These are phyloP conservation scores for Trichocladium uniseriatum DNA, from an alignment of 495 filamentous ascomycete genomes.

Conservation along the genomic window DNA sequence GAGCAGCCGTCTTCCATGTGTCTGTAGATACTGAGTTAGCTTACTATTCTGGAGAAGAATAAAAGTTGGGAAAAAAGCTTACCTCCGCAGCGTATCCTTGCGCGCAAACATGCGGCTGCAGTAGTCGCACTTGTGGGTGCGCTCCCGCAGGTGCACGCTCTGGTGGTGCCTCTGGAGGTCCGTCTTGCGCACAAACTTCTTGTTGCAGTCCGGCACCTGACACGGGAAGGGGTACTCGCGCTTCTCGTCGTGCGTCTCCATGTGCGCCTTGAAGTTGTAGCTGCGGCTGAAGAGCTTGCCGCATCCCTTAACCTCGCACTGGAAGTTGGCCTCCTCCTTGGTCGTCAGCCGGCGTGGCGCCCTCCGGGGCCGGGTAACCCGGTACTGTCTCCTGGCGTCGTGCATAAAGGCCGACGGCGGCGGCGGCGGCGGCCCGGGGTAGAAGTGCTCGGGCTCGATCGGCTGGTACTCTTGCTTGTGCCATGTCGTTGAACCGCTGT, in stretches of 20 bases:
- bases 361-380: slow-evolving; percentile 33
- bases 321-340: slow-evolving; percentile 64
- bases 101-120: slow-evolving; percentile 70
- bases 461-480: slow-evolving; percentile 39
- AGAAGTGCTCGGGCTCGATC: slow-evolving; percentile 34
- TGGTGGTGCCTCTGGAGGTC: slow-evolving; percentile 75
- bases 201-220: slow-evolving; percentile 51
- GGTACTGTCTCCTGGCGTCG: slow-evolving; percentile 29
- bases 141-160: slow-evolving; percentile 72
- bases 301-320: slow-evolving; percentile 62
- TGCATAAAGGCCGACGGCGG: slow-evolving; percentile 21
- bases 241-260: slow-evolving; percentile 79
- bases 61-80: slow-evolving; percentile 12
- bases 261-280: slow-evolving; percentile 86
- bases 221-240: slow-evolving; percentile 64
- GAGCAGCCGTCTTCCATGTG: slow-evolving; percentile 76
- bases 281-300: slow-evolving; percentile 73
- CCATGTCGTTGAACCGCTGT: slow-evolving; percentile 40
- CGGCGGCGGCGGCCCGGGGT: slow-evolving; percentile 22
- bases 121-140: slow-evolving; percentile 59
- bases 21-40: slow-evolving; percentile 30
- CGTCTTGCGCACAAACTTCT: slow-evolving; percentile 73
- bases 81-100: slow-evolving; percentile 78
- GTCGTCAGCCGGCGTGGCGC: slow-evolving; percentile 53
- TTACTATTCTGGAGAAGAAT: not conserved